Evolutionary conservation across 2,329 filamentous ascomycete genomes (phyloP), one percentile per base, ranked within the genome.

Genomic region (Bipolaris bicolor): DNA sequence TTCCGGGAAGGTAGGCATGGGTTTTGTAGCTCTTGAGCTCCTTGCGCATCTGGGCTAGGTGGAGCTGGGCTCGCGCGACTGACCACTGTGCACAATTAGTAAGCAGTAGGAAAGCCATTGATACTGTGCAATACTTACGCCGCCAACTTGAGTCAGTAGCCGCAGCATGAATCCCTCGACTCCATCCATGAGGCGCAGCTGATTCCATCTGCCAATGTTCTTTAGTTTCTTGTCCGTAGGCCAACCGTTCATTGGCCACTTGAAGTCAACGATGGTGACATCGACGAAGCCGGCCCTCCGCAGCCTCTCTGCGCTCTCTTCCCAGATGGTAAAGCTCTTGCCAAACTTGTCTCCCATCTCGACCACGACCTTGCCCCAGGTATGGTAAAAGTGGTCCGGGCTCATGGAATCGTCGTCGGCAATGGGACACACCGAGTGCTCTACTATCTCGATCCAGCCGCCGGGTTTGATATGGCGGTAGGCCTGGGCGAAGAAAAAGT

Each of bases 401-500:
- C 65, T 65, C 62, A 78, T 66, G n/a, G 69, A 77, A 10, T 68
- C 76, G 50, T 82, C 79, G 37, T 79, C 75, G 26, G 71, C 69
- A n/a, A 65, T 70, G 0, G 76, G 74, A 4, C 75, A 72, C 0
- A 79, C 73, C 1, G 74, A 73, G 57, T 79, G 71, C 58, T 82
- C 80, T 10, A 78, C 75, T 29, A 79, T 72, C 58, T 81, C 78
- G 20, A 80, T 63, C 67, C 71, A 80, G 43, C 79, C 79, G 5
- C 79, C 79, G 0, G 79, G 79, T 53, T 76, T 77, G 0, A 63
- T 69, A 60, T 75, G 72, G 10, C 57, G 55, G 54, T 76, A 73
- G 4, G 71, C 72, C 56, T 76, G 71, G 52, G 65, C 49, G 49
- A 71, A 78, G 60, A 82, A 79, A 52, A 73, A 73, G 52, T 77